Conservation (phyloP, 148 eudicot genomes). For the Vaccinium myrtillus region DNA sequence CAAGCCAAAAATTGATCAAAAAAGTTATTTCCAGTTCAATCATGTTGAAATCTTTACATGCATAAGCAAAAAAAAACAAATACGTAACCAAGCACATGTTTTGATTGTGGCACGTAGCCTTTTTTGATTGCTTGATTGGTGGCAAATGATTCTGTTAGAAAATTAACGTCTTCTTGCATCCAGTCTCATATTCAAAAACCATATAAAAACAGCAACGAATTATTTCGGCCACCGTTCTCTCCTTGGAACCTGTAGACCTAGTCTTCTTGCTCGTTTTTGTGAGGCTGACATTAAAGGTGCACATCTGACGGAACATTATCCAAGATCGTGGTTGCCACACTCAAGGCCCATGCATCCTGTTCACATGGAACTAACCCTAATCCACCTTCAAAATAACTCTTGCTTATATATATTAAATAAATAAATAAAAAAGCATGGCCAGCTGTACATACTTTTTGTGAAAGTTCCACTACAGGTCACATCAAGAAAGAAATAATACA, state of each 20-base stretch:
- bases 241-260: not conserved
- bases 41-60: not conserved
- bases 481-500: not conserved
- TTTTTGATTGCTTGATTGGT: not conserved
- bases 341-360: not conserved
- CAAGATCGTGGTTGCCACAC: not conserved
- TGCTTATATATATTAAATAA: not conserved
- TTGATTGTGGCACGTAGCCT: not conserved
- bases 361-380: not conserved
- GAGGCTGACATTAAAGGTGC: not conserved
- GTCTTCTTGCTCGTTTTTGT: not conserved
- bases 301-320: not conserved
- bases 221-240: not conserved
- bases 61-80: not conserved
- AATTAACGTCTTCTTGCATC: not conserved
- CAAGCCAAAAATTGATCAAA: not conserved
- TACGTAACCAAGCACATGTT: not conserved
- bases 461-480: not conserved
- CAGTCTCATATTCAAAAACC: not conserved
- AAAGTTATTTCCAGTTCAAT: not conserved
- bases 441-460: not conserved
- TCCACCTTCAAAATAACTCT: constrained; percentile 3
- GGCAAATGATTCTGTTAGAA: not conserved
- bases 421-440: not conserved
- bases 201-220: not conserved